Evolutionary conservation across 2,329 filamentous ascomycete genomes (phyloP), one percentile per base, ranked within the genome.

Genomic region (Beauveria rudraprayagi): DNA sequence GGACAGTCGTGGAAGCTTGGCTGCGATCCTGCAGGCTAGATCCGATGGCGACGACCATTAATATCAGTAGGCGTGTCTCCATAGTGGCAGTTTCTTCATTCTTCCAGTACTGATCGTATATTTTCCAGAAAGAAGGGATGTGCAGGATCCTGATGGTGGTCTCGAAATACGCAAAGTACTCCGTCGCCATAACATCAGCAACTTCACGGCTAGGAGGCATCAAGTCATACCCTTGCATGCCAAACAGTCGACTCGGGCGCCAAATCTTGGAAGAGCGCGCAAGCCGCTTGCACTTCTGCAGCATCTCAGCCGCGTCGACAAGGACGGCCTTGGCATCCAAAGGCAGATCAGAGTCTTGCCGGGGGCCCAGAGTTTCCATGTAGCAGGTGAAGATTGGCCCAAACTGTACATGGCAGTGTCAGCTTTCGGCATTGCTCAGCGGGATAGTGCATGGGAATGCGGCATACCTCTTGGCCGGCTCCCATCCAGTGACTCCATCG

Each of bases 91-190:
- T 64, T 5, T 69, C 67, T 0, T 73, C 69, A 3, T 72, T 10
- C 3, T 72, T 67, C 80, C 80, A 84, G 63, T 79, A 80, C 0
- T 57, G 67, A 3, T 71, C 62, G 64, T 83, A 85, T 8, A 82
- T 77, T 22, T 70, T 64, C 73, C 75, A 76, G 62, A 85, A 86
- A 0, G 75, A 78, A 0, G 81, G 81, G 5, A 72, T 67, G 60
- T 85, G 82, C 0, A 85, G 67, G 50, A 85, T 78, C 3, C 80
- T 77, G 56, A 82, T 77, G 0, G 75, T 73, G 1, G 74, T 76
- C 62, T 83, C 83, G 61, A 80, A 83, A 0, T 71, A 78, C 2
- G 69, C 68, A 48, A 83, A 76, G 67, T 85, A 86, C 40, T 54
- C 58, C 3, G 17, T 61, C 7, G 75, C 72, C 67, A 79, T 74